Evolutionary conservation across 2,329 filamentous ascomycete species (phyloP).

Genomic region (Colletotrichum karsti): DNA sequence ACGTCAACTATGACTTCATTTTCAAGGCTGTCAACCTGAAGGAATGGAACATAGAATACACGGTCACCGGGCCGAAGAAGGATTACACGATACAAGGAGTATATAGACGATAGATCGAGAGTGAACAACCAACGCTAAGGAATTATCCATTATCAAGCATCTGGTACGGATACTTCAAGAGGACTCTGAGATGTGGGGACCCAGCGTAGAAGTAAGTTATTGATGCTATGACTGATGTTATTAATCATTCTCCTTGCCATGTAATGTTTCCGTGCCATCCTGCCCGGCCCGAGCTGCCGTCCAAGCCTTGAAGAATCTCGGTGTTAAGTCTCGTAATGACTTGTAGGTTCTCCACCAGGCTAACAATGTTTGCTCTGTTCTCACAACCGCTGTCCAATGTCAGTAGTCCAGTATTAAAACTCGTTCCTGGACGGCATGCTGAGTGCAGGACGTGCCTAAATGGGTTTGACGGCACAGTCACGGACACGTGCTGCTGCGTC

Average conservation of each 20-base stretch:
- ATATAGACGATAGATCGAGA: slow-evolving; percentile 51
- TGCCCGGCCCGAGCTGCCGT: too few relatives aligned
- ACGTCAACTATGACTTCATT: slow-evolving; percentile 73
- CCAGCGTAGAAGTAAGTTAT: too few relatives aligned
- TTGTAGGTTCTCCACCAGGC: slow-evolving; percentile 44
- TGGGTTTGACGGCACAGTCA: neutral
- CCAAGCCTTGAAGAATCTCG: slow-evolving; percentile 39
- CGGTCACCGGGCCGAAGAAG: slow-evolving; percentile 77
- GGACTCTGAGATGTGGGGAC: neutral
- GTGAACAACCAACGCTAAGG: neutral
- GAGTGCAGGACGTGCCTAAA: neutral
- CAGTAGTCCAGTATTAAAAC: too few relatives aligned
- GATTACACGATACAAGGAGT: slow-evolving; percentile 70
- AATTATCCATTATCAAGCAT: too few relatives aligned
- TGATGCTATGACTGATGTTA: neutral
- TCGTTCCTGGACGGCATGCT: too few relatives aligned
- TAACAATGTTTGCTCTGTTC: slow-evolving; percentile 36
- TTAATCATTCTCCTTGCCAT: too few relatives aligned
- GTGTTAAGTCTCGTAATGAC: slow-evolving; percentile 48
- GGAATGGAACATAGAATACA: slow-evolving; percentile 69
- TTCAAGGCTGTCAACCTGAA: slow-evolving; percentile 66
- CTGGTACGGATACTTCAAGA: too few relatives aligned
- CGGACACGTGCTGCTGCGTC: neutral
- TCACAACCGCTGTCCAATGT: too few relatives aligned
- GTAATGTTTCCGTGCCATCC: too few relatives aligned